These are phyloP conservation scores for Apiotrichum akiyoshidainum DNA, from an alignment of 1,284 basidiomycete genomes.

Conservation along the genomic window DNA sequence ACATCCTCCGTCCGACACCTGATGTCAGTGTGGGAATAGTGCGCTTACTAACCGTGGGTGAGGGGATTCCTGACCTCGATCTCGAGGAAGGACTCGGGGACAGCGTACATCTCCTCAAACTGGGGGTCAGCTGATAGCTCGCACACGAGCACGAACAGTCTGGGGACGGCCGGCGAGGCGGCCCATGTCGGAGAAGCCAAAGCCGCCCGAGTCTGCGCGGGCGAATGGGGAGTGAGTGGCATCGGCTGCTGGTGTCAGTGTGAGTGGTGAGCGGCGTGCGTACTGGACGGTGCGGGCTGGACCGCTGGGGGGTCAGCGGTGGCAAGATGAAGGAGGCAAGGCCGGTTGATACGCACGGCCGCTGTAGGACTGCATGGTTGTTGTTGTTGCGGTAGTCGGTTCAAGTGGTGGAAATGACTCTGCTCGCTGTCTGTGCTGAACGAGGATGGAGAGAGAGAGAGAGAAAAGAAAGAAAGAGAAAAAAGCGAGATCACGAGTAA, in stretches of 20 bases:
- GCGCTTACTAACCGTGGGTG: conserved; percentile 72
- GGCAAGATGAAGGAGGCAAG: neutral
- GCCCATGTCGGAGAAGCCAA: conserved; percentile 66
- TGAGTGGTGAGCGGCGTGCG: neutral
- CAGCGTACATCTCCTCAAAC: conserved; percentile 98
- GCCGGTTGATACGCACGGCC: conserved; percentile 11
- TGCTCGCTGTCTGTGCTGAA: no score
- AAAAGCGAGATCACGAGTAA: no score
- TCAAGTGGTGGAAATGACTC: no score
- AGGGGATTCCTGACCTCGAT: conserved; percentile 96
- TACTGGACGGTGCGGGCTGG: conserved; percentile 9
- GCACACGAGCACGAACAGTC: conserved; percentile 59
- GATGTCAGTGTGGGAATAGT: neutral
- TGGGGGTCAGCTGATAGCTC: conserved; percentile 40
- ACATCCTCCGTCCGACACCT: conserved; percentile 97
- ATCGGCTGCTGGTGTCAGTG: conserved; percentile 28
- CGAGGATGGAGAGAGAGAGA: no score
- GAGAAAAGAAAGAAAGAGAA: no score
- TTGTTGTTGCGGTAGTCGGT: neutral
- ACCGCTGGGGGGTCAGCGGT: conserved; percentile 7
- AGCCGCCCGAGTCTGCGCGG: conserved; percentile 46
- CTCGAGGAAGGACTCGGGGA: conserved; percentile 95
- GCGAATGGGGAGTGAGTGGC: conserved; percentile 68
- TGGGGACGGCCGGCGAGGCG: conserved; percentile 68
- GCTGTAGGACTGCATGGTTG: conserved; percentile 10